These are phyloP conservation scores for Begonia fuchsioides DNA, from an alignment of 306 rosid genomes.

Conservation along the genomic window DNA sequence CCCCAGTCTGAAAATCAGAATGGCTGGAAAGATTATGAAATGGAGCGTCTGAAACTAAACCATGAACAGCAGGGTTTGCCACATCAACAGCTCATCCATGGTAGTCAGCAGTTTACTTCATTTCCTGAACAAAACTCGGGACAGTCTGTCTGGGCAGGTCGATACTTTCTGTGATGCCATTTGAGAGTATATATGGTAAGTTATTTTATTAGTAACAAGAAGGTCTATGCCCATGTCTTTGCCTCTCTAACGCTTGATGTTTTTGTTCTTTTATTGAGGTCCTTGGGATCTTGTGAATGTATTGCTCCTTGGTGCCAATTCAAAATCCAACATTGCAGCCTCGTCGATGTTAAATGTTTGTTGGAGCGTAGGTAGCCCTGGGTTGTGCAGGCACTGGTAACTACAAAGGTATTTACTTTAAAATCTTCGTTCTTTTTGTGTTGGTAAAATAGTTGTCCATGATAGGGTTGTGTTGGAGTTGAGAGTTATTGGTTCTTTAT, in stretches of 20 bases:
- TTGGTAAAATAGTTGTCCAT: background rate
- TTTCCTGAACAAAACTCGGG: slow-evolving; percentile 82
- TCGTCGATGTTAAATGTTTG: slow-evolving; percentile 39
- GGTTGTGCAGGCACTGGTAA: slow-evolving; percentile 71
- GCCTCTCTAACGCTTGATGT: background rate
- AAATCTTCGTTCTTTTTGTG: background rate
- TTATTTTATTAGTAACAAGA: slow-evolving; percentile 2
- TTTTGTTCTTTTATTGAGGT: slow-evolving; percentile 22
- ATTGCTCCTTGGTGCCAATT: slow-evolving; percentile 43
- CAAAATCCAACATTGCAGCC: slow-evolving; percentile 52
- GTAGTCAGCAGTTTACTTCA: slow-evolving; percentile 43
- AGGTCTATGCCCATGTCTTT: background rate
- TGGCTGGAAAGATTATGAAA: slow-evolving; percentile 55
- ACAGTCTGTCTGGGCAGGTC: slow-evolving; percentile 75
- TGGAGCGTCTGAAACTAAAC: slow-evolving; percentile 43
- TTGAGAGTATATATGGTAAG: slow-evolving; percentile 51
- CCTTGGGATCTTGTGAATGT: slow-evolving; percentile 41
- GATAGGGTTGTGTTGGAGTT: too few species aligned
- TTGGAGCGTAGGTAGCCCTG: slow-evolving; percentile 71
- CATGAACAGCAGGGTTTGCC: slow-evolving; percentile 58
- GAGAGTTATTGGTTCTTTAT: too few species aligned
- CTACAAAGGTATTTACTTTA: slow-evolving; percentile 17
- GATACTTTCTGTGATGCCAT: slow-evolving; percentile 69
- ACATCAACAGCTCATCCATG: slow-evolving; percentile 42
- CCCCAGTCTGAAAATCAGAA: slow-evolving; percentile 42